Evolutionary conservation across 108 stramenopile genomes (phyloP).

Genomic region (Pseudonitzschia delicatissima): DNA sequence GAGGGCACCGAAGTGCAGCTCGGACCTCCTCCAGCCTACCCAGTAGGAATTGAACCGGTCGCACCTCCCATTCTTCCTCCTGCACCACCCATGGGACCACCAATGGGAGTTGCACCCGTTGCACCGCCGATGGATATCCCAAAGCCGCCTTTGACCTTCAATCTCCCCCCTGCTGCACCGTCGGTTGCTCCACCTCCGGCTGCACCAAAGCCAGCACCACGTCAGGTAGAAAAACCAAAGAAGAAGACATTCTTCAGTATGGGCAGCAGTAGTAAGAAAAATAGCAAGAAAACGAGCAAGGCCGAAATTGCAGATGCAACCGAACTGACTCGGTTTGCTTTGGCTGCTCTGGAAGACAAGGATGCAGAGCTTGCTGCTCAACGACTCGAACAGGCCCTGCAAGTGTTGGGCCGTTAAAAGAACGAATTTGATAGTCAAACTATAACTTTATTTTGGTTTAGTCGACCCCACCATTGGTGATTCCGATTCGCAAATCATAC

Average conservation of each 20-base stretch:
- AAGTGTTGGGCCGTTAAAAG: slow-evolving; percentile 35
- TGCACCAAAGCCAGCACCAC: slow-evolving; percentile 1
- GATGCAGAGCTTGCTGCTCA: slow-evolving; percentile 72
- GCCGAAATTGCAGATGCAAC: slow-evolving; percentile 70
- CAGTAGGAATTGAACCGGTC: slow-evolving; percentile 22
- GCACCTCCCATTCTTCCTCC: slow-evolving; percentile 23
- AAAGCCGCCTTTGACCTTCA: slow-evolving; percentile 32
- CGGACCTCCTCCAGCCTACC: slow-evolving; percentile 44
- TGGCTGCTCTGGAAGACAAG: slow-evolving; percentile 75
- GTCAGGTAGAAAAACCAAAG: slow-evolving; percentile 20
- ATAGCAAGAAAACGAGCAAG: slow-evolving; percentile 47
- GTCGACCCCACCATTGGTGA: too few species aligned
- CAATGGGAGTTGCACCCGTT: too few species aligned
- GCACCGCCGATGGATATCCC: too few species aligned
- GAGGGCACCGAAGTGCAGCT: slow-evolving; percentile 38
- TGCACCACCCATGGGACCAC: slow-evolving; percentile 27
- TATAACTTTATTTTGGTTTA: too few species aligned
- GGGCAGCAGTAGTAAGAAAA: slow-evolving; percentile 16
- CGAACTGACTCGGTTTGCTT: slow-evolving; percentile 79
- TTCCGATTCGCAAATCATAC: too few species aligned
- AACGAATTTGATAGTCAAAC: too few species aligned
- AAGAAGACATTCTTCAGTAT: slow-evolving; percentile 35
- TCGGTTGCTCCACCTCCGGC: slow-evolving; percentile 6
- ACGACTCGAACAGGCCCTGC: slow-evolving; percentile 74
- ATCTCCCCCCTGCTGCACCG: slow-evolving; percentile 22